Evolutionary conservation across 1,284 basidiomycete genomes (phyloP).

Genomic region (Pseudozyma thailandica): DNA sequence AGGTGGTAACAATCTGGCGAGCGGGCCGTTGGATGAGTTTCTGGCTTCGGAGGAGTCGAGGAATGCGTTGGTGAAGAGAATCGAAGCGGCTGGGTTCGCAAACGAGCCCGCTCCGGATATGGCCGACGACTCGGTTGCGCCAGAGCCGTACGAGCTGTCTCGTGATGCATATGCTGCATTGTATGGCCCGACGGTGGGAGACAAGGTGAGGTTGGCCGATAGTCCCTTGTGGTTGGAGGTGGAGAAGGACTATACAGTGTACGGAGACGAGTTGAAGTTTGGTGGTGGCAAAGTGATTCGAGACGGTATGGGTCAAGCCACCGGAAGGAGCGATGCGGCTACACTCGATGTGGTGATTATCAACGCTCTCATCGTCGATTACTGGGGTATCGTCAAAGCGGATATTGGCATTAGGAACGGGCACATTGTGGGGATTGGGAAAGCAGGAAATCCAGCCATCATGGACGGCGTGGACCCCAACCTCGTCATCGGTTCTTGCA

Average conservation of each 20-base stretch:
- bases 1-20: slow-evolving; percentile 78
- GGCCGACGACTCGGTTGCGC: slow-evolving; percentile 15
- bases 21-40: slow-evolving; percentile 44
- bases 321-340: slow-evolving; percentile 76
- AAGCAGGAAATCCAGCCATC: slow-evolving; percentile 94
- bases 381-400: slow-evolving; percentile 97
- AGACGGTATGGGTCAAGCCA: slow-evolving; percentile 78
- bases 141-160: slow-evolving; percentile 44
- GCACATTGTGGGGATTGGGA: slow-evolving; percentile 86
- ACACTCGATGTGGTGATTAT: slow-evolving; percentile 92
- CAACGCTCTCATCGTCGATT: slow-evolving; percentile 93
- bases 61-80: slow-evolving; percentile 26
- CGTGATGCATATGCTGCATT: slow-evolving; percentile 60
- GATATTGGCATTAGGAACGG: slow-evolving; percentile 94
- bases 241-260: slow-evolving; percentile 84
- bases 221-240: slow-evolving; percentile 92
- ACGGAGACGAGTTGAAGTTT: slow-evolving; percentile 93
- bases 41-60: slow-evolving; percentile 16
- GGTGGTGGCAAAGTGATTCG: slow-evolving; percentile 76
- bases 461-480: slow-evolving; percentile 83
- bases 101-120: slow-evolving; percentile 39
- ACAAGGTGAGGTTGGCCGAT: slow-evolving; percentile 87
- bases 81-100: slow-evolving; percentile 47
- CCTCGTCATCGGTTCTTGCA: slow-evolving; percentile 70
- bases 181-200: slow-evolving; percentile 87